Base-by-base conservation (phyloP, 1,139 yeast genomes). In the Ogataea hybrid region DNA sequence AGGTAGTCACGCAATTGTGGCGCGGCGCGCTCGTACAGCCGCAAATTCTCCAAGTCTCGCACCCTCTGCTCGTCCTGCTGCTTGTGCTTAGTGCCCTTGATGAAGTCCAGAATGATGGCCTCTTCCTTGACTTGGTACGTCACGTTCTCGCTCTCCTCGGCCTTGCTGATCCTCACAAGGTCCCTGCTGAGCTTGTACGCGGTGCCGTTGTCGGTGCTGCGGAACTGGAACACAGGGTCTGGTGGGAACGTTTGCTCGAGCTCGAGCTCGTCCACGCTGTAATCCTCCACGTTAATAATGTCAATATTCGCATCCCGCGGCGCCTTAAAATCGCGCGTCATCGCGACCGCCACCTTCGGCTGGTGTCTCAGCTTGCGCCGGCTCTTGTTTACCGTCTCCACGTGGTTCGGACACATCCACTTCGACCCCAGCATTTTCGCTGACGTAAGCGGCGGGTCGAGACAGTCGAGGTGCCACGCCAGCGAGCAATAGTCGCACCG, bases 401-500 rank as follows among this genome's bases (percentile, higher is more conserved):
- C 77, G 63, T 92, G 98, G 54, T 86, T 81, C 0, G 97, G 98
- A 60, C 98, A 92, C 64, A 80, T 81, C 98, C 98, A 92, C 58
- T 86, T 86, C 32, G 76, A 73, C 1, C 95, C 94, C 31, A 88
- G 64, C 18, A 85, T 79, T 56, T 88, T 87, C n/a, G 84, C 77
- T 6, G 83, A 72, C 17, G 85, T 73, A 55, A 87, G 65, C 2
- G 96, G 96, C 8, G 87, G 85, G 34, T 73, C 72, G 10, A 92
- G 64, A 62, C 98, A 92, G 63, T 92, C 97, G 35, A 90, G 65
- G 62, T 92, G 98, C 95, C 96, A 92, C 11, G 82, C 76, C n/a
- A 84, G 69, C 1, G 84, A 71, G 63, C 98, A 92, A 56, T 82
- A 84, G 58, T 90, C 97, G 62, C 98, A 92, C 45, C 79, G 79